These are phyloP conservation scores for Vanderwaltozyma verrucispora DNA, from an alignment of 805 yeast species.

Conservation along the genomic window DNA sequence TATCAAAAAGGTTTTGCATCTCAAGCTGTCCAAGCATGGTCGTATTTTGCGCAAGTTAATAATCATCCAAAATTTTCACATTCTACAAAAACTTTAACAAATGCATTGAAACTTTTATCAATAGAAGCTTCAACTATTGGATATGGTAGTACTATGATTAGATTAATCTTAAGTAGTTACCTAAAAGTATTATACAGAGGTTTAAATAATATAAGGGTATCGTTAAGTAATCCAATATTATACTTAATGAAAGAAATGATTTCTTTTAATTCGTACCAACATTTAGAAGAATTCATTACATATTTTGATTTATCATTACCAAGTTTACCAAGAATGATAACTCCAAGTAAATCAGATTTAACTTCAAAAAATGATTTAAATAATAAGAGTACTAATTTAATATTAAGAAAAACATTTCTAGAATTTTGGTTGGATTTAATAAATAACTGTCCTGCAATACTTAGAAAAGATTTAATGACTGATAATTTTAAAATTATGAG, in stretches of 20 bases:
- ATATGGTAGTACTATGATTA: constrained; percentile 26
- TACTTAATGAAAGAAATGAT: constrained; percentile 44
- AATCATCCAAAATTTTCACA: constrained; percentile 43
- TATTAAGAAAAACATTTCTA: constrained; percentile 49
- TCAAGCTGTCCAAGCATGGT: constrained; percentile 38
- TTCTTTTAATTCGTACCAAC: constrained; percentile 37
- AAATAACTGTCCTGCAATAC: constrained; percentile 38
- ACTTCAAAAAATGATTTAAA: constrained; percentile 26
- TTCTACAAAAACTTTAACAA: constrained; percentile 34
- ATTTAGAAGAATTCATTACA: constrained; percentile 48
- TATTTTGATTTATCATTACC: constrained; percentile 59
- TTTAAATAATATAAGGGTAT: constrained; percentile 45
- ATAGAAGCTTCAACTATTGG: constrained; percentile 9
- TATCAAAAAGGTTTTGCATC: constrained; percentile 27
- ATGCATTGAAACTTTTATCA: constrained; percentile 23
- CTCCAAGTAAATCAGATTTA: constrained; percentile 41
- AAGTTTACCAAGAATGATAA: constrained; percentile 49
- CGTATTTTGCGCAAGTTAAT: constrained; percentile 36
- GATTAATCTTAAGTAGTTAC: constrained; percentile 44
- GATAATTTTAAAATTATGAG: constrained; percentile 49
- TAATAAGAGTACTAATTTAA: constrained; percentile 29
- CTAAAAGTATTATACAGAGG: constrained; percentile 59
- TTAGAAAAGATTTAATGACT: constrained; percentile 53
- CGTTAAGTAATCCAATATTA: constrained; percentile 52
- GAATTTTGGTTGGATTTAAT: constrained; percentile 50